Base-by-base conservation (phyloP, 306 rosid genomes). In the Malus fusca region DNA sequence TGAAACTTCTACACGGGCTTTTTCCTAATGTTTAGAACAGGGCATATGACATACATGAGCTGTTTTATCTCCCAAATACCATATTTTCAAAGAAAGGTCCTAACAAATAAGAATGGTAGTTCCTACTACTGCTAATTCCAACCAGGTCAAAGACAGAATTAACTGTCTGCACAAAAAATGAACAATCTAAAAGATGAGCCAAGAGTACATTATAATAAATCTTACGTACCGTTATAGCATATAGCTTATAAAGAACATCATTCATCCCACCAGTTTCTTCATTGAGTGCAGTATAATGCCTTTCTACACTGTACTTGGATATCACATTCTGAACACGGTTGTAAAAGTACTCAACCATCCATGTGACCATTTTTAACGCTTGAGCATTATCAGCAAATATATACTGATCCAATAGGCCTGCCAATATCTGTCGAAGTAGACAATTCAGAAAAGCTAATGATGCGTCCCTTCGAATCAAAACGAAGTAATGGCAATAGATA, bases 231-330 rank as follows among this genome's bases (percentile, higher is more conserved):
- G 99, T 89, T 70, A 96, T 10, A 46, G 69, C 73, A 78, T 85
- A 96, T 76, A 96, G 85, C 76, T 78, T 87, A 80, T 96, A 96
- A 44, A 96, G 97, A 74, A 96, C 86, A 76, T 96, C 99, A 86
- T 96, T 96, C 99, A 96, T 96, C 82, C 99, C 99, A 66, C 99
- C 99, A 21, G 92, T 82, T 85, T 96, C 99, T 75, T 89, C 92
- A 81, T 96, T 92, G 66, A 83, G 83, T 55, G 97, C 59, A 25
- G 46, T 26, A 75, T 92, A 96, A 77, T 90, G 97, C 73, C 85
- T 86, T 79, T 67, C 81, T 51, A 96, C 33, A 61, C 79, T 86
- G 84, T 83, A 40, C 69, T 79, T 75, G 3, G 77, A 15, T 75
- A 92, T 88, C 61, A 96, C 91, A 69, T 88, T 96, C 84, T 80